A percentile compares a stretch with the other conserved stretches of the same genome.
These are phyloP conservation scores for Pneumocystis sp. DNA, from an alignment of 1,139 yeast species.

Conservation along the genomic window DNA sequence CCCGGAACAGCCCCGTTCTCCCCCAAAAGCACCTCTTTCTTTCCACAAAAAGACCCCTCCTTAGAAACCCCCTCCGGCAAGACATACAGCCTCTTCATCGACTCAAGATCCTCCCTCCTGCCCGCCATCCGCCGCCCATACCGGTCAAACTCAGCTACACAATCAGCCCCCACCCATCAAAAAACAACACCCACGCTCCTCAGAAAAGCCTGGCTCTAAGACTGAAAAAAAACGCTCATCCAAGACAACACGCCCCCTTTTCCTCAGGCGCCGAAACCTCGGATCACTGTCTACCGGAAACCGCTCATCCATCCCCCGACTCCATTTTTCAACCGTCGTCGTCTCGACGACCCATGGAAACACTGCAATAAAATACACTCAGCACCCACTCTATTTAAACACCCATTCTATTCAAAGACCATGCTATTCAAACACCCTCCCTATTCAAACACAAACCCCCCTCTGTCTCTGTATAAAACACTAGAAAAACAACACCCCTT, in stretches of 20 bases:
- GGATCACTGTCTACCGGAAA: background rate
- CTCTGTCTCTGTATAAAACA: no score
- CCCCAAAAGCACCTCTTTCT: background rate
- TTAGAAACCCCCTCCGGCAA: background rate
- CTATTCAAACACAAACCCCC: no score
- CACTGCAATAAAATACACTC: no score
- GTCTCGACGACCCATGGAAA: no score
- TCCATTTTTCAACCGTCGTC: background rate
- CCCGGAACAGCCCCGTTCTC: background rate
- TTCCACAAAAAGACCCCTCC: background rate
- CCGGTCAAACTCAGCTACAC: background rate
- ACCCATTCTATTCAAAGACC: no score
- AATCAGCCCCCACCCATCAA: no score
- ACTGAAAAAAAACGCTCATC: background rate
- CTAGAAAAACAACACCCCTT: no score
- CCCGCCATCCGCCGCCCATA: background rate
- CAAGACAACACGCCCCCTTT: background rate
- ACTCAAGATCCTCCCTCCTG: background rate
- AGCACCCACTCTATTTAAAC: no score
- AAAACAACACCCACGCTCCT: background rate
- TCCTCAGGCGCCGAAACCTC: background rate
- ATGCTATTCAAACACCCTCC: no score
- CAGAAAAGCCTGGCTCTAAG: background rate
- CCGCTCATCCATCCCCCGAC: background rate
- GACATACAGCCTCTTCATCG: background rate